Base-by-base conservation (phyloP, 164 flowering plant species). In the Akebia trifoliata region DNA sequence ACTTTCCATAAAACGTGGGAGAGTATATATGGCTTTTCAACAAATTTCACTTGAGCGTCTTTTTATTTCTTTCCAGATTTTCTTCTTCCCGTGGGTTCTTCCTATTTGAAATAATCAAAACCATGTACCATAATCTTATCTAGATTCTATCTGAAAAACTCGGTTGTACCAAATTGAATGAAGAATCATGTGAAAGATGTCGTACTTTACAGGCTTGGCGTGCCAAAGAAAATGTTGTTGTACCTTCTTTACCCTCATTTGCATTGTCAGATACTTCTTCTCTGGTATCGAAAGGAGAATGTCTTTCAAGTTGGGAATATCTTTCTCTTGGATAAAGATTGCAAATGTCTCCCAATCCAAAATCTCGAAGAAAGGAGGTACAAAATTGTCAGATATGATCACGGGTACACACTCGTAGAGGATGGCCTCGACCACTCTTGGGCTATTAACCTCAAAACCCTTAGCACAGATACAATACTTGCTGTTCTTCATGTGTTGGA, bases 401-500 rank as follows among this genome's bases (percentile, higher is more conserved):
- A 74, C 74, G 4, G 77, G 77, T 6, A 74, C 74, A 26, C 77
- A 74, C 61, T 74, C 77, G 18, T 67, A 70, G 36, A 69, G 67
- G 31, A 74, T 70, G 25, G 72, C 66, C 37, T 74, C 78, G 9
- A 74, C 78, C 14, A 74, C 69, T 20, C 78, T n/a, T 14, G 78
- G 78, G 60, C 78, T 74, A 53, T 74, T 74, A 4, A 74, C 78
- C 48, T 74, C 78, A 4, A 61, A 71, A 14, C 78, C 78, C 50
- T 61, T 74, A 0, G 78, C 67, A 29, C 78, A 74, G 32, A 74
- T 68, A 51, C 78, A 74, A 43, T 68, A 74, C 51, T 68, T 74
- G 69, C 73, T 69, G 65, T 59, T 69, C 46, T 64, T 60, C 73
- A 69, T 69, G 55, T 69, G 48, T 24, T 65, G 65, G 22, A 65